Percentiles rank a stretch among this genome's conserved stretches.
phyloP scores from a whole-genome alignment of 345 rosid genomes.

The Bretschneidera sinensis region DNA sequence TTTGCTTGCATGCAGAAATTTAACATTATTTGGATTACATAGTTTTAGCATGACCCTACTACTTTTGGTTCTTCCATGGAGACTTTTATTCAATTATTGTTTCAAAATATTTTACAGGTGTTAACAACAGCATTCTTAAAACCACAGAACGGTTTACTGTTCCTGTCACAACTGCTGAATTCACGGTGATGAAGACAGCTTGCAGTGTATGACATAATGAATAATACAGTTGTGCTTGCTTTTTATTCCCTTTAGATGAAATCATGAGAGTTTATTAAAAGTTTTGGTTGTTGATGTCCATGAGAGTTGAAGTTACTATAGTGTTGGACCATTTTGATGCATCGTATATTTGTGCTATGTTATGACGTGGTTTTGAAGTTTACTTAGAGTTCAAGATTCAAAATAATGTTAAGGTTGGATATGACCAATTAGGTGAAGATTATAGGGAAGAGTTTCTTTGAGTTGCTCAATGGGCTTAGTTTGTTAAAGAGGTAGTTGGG shows the following conservation, averaged over 20 bases:
- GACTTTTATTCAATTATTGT: background rate
- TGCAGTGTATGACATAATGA: constrained; percentile 57
- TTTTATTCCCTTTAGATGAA: background rate
- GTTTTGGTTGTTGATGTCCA: background rate
- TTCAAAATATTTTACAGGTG: constrained; percentile 45
- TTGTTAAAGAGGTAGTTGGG: no score
- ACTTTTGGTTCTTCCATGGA: background rate
- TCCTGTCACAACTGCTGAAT: constrained; percentile 76
- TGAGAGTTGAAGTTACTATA: background rate
- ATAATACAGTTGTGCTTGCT: background rate
- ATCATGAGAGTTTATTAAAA: background rate
- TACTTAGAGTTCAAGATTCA: no score
- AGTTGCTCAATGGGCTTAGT: no score
- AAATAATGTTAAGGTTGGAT: no score
- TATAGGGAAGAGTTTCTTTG: no score
- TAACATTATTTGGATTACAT: no score
- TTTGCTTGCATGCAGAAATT: no score
- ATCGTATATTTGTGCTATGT: background rate
- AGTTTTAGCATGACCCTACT: no score
- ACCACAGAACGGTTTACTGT: constrained; percentile 56
- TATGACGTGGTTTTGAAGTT: no score
- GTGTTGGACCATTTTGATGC: background rate
- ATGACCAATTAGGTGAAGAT: no score
- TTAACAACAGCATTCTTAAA: constrained; percentile 58
- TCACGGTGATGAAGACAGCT: constrained; percentile 82